Conservation (phyloP, 768 basidiomycete genomes). For the Gautieria morchelliformis region DNA sequence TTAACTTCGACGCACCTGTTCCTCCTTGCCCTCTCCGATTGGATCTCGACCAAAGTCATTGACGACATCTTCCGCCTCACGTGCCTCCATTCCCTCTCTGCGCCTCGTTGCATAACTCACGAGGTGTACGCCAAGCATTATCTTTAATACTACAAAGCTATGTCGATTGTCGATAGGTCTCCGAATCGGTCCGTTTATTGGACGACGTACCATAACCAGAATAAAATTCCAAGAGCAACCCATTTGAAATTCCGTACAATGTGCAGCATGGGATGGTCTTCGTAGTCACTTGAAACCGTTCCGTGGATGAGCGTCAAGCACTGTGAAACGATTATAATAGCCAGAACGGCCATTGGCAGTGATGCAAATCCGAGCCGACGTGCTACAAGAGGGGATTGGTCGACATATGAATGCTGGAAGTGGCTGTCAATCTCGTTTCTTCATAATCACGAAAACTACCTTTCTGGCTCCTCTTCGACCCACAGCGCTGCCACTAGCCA, state of each 20-base stretch:
- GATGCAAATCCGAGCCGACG: conserved; percentile 91
- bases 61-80: conserved; percentile 61
- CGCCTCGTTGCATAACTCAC: conserved; percentile 74
- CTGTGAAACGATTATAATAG: conserved; percentile 67
- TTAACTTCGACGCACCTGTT: conserved; percentile 43
- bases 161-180: not conserved
- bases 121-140: conserved; percentile 85
- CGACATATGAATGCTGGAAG: conserved; percentile 75
- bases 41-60: conserved; percentile 89
- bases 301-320: conserved; percentile 48
- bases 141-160: conserved; percentile 78
- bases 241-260: conserved; percentile 51
- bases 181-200: not conserved
- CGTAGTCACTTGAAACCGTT: conserved; percentile 2
- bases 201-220: conserved; percentile 74
- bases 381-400: conserved; percentile 91
- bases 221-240: conserved; percentile 50
- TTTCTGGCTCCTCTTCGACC: conserved; percentile 62
- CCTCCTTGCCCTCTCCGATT: conserved; percentile 83
- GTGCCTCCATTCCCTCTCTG: conserved; percentile 66
- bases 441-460: conserved; percentile 27
- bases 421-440: not conserved
- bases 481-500: conserved; percentile 69
- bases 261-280: conserved; percentile 13
- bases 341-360: conserved; percentile 80